Base-by-base conservation (phyloP, 768 basidiomycete genomes). In the Boletus barrowsii region DNA sequence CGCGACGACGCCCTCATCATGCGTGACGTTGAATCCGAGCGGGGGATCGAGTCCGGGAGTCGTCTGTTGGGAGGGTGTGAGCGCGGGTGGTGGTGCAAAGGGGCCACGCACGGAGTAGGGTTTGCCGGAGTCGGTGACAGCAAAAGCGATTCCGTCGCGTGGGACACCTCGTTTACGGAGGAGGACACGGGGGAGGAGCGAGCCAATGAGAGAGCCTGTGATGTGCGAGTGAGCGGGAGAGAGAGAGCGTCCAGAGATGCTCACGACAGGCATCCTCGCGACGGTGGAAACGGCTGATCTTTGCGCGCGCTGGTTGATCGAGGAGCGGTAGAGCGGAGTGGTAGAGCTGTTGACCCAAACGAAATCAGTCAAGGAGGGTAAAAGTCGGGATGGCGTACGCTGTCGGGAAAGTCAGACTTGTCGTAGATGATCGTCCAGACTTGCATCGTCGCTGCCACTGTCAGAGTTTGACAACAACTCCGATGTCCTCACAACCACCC, bases 11-110 rank as follows among this genome's bases (percentile, higher is more conserved):
- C 77, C 79, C 62, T 84, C 86, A 67, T 94, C 92, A 65, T 94
- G 91, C 20, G 90, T 83, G 49, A 93, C 76, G 66, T 93, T 94
- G 74, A 81, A 93, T 0, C 79, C 88, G 41, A 93, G 76, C 3
- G 82, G 78, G n/a, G 80, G 79, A 54, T 77, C 63, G 55, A 79
- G 48, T 14, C 62, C 69, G 24, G 76, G 73, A 8, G 76, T 72
- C 4, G 72, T 75, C 84, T 85, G 63, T 11, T 33, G 13, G 55
- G 48, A 37, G n/a, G 33, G 46, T 45, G 5, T 35, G 43, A 62
- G 58, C 6, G 50, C 43, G 32, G 47, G 24, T n/a, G 42, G 42
- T n/a, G 36, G 35, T 46, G 37, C 50, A 39, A 32, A 6, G 36
- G 39, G 24, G 15, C 0, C 29, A 77, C 85, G 66, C 62, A 81